These are phyloP conservation scores for Shiraia bambusicola DNA, from an alignment of 2,329 filamentous ascomycete species.

Conservation along the genomic window DNA sequence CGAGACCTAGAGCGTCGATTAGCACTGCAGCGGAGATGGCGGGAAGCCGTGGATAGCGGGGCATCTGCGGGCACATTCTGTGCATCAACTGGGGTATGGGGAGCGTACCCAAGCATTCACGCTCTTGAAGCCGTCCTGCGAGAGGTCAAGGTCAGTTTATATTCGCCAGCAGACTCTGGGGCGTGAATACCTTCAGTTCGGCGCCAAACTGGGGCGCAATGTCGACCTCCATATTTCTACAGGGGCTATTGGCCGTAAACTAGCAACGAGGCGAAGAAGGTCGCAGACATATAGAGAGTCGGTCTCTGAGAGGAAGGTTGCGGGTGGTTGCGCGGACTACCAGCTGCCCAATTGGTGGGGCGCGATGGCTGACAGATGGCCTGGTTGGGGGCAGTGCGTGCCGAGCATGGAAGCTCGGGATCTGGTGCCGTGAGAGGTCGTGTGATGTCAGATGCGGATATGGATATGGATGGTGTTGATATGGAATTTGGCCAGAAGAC, in stretches of 20 bases:
- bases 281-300: constrained; percentile 28
- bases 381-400: constrained; percentile 31
- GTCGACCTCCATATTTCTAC: constrained; percentile 72
- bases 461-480: neutral
- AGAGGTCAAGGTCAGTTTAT: constrained; percentile 29
- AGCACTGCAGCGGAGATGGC: constrained; percentile 18
- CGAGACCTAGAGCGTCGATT: constrained; percentile 57
- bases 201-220: constrained; percentile 84
- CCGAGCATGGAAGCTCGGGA: constrained; percentile 26
- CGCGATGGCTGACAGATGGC: constrained; percentile 17
- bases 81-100: constrained; percentile 6
- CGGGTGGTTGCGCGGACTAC: constrained; percentile 26
- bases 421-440: constrained; percentile 16
- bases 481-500: neutral
- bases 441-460: neutral
- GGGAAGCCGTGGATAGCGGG: constrained; percentile 10
- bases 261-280: constrained; percentile 23
- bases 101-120: constrained; percentile 79
- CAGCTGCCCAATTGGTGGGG: constrained; percentile 20
- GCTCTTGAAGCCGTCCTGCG: constrained; percentile 91
- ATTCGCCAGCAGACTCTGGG: constrained; percentile 16
- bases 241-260: constrained; percentile 13
- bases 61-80: constrained; percentile 1
- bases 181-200: constrained; percentile 76
- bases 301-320: constrained; percentile 17